Percentiles rank a stretch among this genome's conserved stretches.
Conservation (phyloP, 2,329 filamentous ascomycete genomes). For the Cladophialophora carrionii region DNA sequence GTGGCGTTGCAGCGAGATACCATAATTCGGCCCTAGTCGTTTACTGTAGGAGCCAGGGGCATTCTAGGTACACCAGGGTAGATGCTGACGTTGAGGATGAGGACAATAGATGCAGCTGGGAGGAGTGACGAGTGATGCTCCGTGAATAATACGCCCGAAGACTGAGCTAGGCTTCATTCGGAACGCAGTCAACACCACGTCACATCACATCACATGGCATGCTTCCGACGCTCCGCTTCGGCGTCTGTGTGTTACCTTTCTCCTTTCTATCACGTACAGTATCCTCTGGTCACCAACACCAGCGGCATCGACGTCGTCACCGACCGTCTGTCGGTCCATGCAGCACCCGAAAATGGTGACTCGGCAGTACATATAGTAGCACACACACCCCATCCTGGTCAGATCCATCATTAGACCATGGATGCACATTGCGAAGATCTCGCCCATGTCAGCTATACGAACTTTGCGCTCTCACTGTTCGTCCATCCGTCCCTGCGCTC, state of each 20-base stretch:
- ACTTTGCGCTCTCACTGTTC: conserved; percentile 37
- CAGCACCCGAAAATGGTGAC: background rate
- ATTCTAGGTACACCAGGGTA: background rate
- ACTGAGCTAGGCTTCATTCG: background rate
- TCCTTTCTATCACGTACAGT: background rate
- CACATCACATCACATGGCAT: background rate
- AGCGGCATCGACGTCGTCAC: background rate
- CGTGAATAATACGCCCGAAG: background rate
- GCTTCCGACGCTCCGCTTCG: background rate
- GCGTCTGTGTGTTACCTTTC: background rate
- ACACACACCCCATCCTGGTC: background rate
- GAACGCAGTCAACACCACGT: background rate
- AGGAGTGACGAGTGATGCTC: too few species aligned
- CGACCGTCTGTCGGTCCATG: background rate
- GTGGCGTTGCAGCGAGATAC: background rate
- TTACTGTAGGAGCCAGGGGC: background rate
- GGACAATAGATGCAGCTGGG: too few species aligned
- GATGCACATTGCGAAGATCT: conserved; percentile 33
- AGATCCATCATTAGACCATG: conserved; percentile 7
- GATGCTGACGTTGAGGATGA: background rate
- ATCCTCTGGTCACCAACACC: background rate
- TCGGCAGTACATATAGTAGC: background rate
- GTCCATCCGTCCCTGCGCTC: background rate
- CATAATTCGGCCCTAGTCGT: background rate
- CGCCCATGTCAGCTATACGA: conserved; percentile 36